phyloP scores from a whole-genome alignment of 352 stramenopile species.

The Phytopythium ostracodes region DNA sequence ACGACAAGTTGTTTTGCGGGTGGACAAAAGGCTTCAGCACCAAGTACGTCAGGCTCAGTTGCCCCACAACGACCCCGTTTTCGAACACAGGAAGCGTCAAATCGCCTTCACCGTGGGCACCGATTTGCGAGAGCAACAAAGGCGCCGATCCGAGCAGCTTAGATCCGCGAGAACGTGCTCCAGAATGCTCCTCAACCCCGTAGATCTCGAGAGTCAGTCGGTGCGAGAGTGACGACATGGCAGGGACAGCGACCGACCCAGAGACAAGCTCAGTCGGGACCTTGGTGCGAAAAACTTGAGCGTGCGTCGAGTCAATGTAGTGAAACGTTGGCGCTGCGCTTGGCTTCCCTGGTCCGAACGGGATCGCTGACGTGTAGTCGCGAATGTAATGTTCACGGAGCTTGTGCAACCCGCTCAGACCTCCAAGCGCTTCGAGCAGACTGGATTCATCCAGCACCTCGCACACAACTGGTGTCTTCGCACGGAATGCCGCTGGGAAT shows the following conservation, averaged over 20 bases:
- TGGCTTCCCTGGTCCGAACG: background rate
- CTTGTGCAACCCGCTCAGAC: conserved; percentile 13
- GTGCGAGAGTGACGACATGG: conserved; percentile 19
- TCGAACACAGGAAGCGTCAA: conserved; percentile 53
- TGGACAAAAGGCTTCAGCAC: conserved; percentile 54
- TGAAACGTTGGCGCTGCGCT: conserved; percentile 7
- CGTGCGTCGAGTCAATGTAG: conserved; percentile 31
- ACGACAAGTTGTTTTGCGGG: conserved; percentile 44
- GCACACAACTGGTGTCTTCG: conserved; percentile 27
- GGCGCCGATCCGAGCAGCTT: conserved; percentile 31
- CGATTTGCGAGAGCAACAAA: conserved; percentile 49
- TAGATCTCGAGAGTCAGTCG: conserved; percentile 38
- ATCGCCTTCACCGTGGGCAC: conserved; percentile 41
- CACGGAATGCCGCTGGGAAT: conserved; percentile 35
- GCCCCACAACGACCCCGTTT: conserved; percentile 25
- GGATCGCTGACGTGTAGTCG: conserved; percentile 4
- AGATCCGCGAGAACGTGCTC: conserved; percentile 8
- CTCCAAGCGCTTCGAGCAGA: conserved; percentile 32
- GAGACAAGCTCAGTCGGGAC: conserved; percentile 26
- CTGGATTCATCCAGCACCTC: conserved; percentile 33
- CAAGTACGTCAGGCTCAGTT: conserved; percentile 50
- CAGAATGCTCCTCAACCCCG: conserved; percentile 15
- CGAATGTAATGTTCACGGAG: conserved; percentile 43
- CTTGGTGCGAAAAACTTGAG: conserved; percentile 50
- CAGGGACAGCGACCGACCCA: conserved; percentile 7